Evolutionary conservation across 1,284 basidiomycete species (phyloP).

Genomic region (Leccinum subrobustum): DNA sequence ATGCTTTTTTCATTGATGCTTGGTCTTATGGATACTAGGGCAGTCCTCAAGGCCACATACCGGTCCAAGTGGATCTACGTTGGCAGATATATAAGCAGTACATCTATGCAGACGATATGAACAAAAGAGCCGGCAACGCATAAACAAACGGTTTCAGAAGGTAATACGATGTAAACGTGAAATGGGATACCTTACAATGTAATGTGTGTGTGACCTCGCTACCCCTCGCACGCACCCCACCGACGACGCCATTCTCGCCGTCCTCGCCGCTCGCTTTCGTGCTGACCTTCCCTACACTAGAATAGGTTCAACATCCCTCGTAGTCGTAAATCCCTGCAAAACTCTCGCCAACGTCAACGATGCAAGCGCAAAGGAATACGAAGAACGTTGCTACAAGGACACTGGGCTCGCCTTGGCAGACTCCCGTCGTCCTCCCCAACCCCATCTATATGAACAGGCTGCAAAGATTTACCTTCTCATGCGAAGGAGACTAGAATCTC

Average conservation of each 20-base stretch:
- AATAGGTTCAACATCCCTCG: constrained; percentile 67
- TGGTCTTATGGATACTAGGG: constrained; percentile 97
- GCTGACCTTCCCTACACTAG: constrained; percentile 83
- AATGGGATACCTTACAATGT: too few relatives aligned
- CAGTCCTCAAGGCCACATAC: constrained; percentile 58
- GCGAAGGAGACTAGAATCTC: constrained; percentile 74
- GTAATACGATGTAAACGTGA: too few relatives aligned
- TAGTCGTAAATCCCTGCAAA: constrained; percentile 88
- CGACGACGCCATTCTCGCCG: constrained; percentile 77
- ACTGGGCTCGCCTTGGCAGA: constrained; percentile 64
- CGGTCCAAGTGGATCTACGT: too few relatives aligned
- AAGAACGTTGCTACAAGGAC: constrained; percentile 77
- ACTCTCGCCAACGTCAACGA: constrained; percentile 81
- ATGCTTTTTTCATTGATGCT: constrained; percentile 80
- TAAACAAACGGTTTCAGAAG: too few relatives aligned
- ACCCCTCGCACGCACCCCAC: constrained; percentile 61
- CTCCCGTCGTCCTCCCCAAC: constrained; percentile 64
- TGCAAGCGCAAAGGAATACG: constrained; percentile 79
- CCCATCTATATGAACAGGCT: constrained; percentile 88
- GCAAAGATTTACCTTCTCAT: constrained; percentile 82
- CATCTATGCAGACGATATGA: too few relatives aligned
- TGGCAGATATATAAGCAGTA: too few relatives aligned
- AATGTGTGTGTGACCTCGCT: constrained; percentile 53
- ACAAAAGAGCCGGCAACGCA: too few relatives aligned
- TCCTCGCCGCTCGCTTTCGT: constrained; percentile 83